Percentiles rank a stretch among this genome's conserved stretches.
Evolutionary conservation across 176 grass and related monocot genomes (phyloP).

Genomic region (Puya raimondii): DNA sequence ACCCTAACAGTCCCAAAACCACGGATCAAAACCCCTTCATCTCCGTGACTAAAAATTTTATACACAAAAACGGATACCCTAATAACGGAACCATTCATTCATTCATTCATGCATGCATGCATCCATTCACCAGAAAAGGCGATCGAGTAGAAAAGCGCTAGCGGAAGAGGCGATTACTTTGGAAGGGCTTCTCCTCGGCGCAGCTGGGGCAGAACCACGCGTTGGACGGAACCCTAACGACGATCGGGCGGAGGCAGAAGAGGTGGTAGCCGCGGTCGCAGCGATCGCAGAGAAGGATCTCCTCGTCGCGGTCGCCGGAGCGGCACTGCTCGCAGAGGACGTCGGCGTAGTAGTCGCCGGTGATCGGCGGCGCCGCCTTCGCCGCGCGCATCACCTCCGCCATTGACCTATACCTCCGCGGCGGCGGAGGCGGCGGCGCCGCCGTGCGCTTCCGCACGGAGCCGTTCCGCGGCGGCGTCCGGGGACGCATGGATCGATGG

Average conservation of each 20-base stretch:
- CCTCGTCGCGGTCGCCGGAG: conserved; percentile 66
- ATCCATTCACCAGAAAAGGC: too few species aligned
- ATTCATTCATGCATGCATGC: not conserved
- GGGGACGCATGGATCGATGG: conserved; percentile 12
- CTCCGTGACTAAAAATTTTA: conserved; percentile 3
- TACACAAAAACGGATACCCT: not conserved
- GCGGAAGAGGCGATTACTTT: conserved; percentile 26
- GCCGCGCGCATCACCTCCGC: conserved; percentile 58
- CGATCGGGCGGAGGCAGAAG: conserved; percentile 81
- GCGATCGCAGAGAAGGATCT: conserved; percentile 73
- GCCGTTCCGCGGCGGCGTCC: conserved; percentile 1
- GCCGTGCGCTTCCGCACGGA: conserved; percentile 55
- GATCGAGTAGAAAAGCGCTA: too few species aligned
- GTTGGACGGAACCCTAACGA: conserved; percentile 54
- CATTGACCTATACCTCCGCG: conserved; percentile 50
- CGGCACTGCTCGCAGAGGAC: conserved; percentile 60
- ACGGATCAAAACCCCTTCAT: conserved; percentile 9
- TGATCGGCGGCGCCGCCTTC: conserved; percentile 8
- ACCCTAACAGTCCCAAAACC: conserved; percentile 33
- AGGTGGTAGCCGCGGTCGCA: conserved; percentile 70
- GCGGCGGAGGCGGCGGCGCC: conserved; percentile 40
- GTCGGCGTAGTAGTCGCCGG: conserved; percentile 21
- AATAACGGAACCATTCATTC: conserved; percentile 3
- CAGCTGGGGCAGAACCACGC: conserved; percentile 75
- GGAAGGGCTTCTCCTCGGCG: conserved; percentile 21